Base-by-base conservation (phyloP, 495 filamentous ascomycete species). In the Ascodesmis nigricans region DNA sequence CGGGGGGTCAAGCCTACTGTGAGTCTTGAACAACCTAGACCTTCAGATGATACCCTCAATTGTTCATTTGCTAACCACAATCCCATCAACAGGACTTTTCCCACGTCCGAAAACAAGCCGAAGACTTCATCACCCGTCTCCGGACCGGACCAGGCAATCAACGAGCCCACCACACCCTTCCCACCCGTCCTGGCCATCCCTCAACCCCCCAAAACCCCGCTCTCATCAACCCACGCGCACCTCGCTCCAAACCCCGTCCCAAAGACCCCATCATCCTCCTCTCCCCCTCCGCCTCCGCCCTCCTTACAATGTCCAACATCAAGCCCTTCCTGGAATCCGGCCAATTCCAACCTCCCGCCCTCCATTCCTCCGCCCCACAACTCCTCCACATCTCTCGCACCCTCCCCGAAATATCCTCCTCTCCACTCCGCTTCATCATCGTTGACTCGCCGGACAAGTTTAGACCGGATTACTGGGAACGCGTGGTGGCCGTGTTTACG, bases 271-370 rank as follows among this genome's bases (percentile, higher is more conserved):
- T 99, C 56, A 92, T 99, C 58, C 70, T 99, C 9, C 73, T 99
- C 47, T 95, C 90, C 2, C 87, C 90, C n/a, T 93, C 83, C 19
- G 90, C 90, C 21, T 92, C 82, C 14, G 84, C 84, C 5, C 75
- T 95, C 30, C 78, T 99, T n/a, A 77, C 80, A 55, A 81, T 93
- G 74, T 73, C 78, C 15, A 99, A 99, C 56, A 80, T 91, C 58
- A 90, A 91, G 43, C 70, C 78, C 26, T 99, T 99, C 66, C 79
- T 99, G 40, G 72, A 84, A 54, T 64, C 67, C 36, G 82, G 84
- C 34, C 54, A 71, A 26, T 99, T 81, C 57, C 63, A 76, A 2
- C 76, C 82, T 1, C 67, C 74, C 39, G 55, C 71, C 13, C 26
- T 28, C 6, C 14, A 28, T 3, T 26, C 41, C 0, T 41, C 36